Evolutionary conservation across 1,284 basidiomycete species (phyloP), one percentile per base, ranked within the genome.

Genomic region (Fomitopsis palustris): DNA sequence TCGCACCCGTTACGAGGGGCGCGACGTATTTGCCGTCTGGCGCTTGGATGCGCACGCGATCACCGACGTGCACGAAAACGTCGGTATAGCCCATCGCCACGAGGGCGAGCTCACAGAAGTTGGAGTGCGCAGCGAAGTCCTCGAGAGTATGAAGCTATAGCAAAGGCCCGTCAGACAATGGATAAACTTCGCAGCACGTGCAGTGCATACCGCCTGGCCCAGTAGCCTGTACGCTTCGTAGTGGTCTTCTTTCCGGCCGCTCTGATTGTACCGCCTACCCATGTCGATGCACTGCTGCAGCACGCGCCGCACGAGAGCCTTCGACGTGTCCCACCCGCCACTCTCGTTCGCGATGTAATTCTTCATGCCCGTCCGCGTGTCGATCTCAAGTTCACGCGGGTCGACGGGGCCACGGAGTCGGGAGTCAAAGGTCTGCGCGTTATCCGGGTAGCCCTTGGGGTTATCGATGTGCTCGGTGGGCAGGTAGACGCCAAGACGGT

Each of bases 341-440:
- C 80, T 73, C 68, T 94, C 92, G 68, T 95, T 96, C 1, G 93
- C 92, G 60, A 97, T 95, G 72, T 96, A 98, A 69, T 95, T 95
- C 78, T 97, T 97, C 94, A 98, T 96, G 5, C 95, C 95, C 0
- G 90, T 93, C 10, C 81, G 78, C 1, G 85, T 85, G 72, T 98
- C 95, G 23, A 98, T 83, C 67, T 96, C 90, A 6, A 97, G 79
- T 71, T 98, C 95, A 45, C 83, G 76, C 0, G 90, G 90, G 65
- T 88, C 81, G 16, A 93, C 83, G 3, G 90, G 91, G 1, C 83
- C 83, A 4, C 92, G 82, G 17, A 95, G 79, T 35, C 80, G 79
- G 0, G 85, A 82, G 67, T 97, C 85, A 66, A 89, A 93, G 65
- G 83, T 79, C 49, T 91, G 80, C 0, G 95, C 81, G 71, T 95